Evolutionary conservation across 352 stramenopile species (phyloP).

Genomic region (Phytophthora sansomeana): DNA sequence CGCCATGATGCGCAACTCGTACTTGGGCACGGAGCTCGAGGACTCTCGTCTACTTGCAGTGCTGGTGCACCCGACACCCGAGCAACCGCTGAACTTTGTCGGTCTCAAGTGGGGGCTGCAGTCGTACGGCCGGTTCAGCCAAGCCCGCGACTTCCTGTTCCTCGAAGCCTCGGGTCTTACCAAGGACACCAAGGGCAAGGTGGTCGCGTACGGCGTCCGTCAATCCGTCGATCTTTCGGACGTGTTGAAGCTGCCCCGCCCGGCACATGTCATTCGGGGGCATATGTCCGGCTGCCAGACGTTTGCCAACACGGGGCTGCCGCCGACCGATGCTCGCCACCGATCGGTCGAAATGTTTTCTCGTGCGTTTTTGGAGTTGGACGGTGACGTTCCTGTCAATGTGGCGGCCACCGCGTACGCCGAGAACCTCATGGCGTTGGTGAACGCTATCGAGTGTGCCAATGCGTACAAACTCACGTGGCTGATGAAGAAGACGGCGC

Average conservation of each 20-base stretch:
- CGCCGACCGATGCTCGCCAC: constrained; percentile 24
- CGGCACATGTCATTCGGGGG: constrained; percentile 37
- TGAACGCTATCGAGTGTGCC: constrained; percentile 40
- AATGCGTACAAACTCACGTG: constrained; percentile 48
- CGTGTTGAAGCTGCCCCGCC: constrained; percentile 32
- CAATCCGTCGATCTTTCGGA: constrained; percentile 41
- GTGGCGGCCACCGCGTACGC: constrained; percentile 23
- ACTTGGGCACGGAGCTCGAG: constrained; percentile 39
- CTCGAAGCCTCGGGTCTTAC: constrained; percentile 48
- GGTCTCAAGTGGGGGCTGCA: constrained; percentile 47
- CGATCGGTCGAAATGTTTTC: constrained; percentile 41
- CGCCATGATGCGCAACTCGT: constrained; percentile 42
- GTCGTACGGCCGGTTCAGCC: constrained; percentile 39
- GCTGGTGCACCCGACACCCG: constrained; percentile 25
- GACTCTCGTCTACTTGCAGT: constrained; percentile 43
- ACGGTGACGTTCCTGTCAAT: constrained; percentile 33
- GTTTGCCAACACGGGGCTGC: constrained; percentile 30
- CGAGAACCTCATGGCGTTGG: constrained; percentile 30
- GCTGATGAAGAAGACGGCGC: constrained; percentile 32
- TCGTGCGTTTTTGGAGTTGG: constrained; percentile 35
- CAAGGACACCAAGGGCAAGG: constrained; percentile 35
- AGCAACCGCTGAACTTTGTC: constrained; percentile 49
- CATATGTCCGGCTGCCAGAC: constrained; percentile 39
- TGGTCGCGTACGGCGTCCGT: constrained; percentile 37
- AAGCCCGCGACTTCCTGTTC: constrained; percentile 50